phyloP scores from a whole-genome alignment of 768 basidiomycete genomes.

The Calvatia gigantea region DNA sequence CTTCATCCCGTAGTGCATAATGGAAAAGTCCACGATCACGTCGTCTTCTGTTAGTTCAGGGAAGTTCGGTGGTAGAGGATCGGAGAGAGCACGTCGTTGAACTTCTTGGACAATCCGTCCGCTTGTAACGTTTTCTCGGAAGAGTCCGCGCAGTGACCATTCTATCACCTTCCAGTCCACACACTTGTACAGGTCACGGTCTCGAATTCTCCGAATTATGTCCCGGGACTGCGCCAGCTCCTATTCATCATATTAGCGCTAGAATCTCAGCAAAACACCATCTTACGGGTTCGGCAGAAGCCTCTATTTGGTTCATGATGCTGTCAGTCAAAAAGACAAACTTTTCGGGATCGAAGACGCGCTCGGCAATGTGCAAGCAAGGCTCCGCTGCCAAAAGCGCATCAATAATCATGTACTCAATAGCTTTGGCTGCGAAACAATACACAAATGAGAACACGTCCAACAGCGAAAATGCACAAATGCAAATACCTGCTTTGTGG shows the following conservation, averaged over 20 bases:
- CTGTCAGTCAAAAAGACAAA: constrained; percentile 69
- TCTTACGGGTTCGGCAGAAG: constrained; percentile 46
- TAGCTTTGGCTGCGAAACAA: constrained; percentile 55
- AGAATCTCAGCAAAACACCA: neutral
- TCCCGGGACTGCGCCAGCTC: constrained; percentile 53
- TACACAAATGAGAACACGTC: neutral
- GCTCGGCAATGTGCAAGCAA: constrained; percentile 52
- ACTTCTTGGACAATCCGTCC: constrained; percentile 38
- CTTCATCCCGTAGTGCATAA: constrained; percentile 78
- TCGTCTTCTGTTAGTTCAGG: constrained; percentile 39
- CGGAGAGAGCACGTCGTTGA: constrained; percentile 27
- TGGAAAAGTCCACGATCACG: constrained; percentile 59
- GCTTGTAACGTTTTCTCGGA: constrained; percentile 36
- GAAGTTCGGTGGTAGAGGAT: constrained; percentile 17
- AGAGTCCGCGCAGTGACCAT: constrained; percentile 34
- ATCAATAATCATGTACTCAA: constrained; percentile 86
- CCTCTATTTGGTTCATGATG: constrained; percentile 59
- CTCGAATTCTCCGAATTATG: constrained; percentile 59
- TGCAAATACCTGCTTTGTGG: constrained; percentile 61
- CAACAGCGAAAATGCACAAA: neutral
- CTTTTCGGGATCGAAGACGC: constrained; percentile 51
- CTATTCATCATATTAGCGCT: constrained; percentile 30
- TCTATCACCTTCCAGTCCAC: constrained; percentile 61
- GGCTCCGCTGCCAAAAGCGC: constrained; percentile 67
- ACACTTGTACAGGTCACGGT: constrained; percentile 63